Evolutionary conservation across 202 grass and related monocot species (phyloP), one percentile per base, ranked within the genome.

Genomic region (Thinopyrum obtusiflorum): DNA sequence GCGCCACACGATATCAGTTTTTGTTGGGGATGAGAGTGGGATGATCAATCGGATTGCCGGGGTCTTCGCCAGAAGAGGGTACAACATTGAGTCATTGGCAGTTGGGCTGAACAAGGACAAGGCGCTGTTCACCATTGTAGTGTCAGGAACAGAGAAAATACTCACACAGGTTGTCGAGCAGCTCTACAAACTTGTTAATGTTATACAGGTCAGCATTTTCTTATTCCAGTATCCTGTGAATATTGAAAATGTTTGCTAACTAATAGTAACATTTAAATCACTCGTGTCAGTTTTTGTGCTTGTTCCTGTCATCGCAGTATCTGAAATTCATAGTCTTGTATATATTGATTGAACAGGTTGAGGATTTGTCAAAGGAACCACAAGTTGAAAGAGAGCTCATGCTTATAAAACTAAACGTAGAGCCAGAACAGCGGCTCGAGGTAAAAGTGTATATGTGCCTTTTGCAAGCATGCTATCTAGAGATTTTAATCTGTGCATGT

Each of bases 11-110:
- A 44, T 96, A 44, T 96, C 94, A 26, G 94, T 96, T 62, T 93
- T 96, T 61, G 94, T 96, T 76, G 94, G 91, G 51, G 91, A 96
- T 86, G 91, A 96, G 83, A 93, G 84, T 76, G 94, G 94, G 57
- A 93, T 96, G 86, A 93, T 96, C 83, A 93, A 93, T 81, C 91
- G 94, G 63, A 96, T 96, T 69, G 91, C 93, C 23, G 93, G 93
- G 4, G 86, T 96, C 33, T 96, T 96, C 83, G 88, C 91, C 36
- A 93, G 93, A 83, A 89, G 93, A 87, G 91, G 93, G 80, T 96
- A 93, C 74, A 96, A 96, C 63, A 96, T 96, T 1, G 91, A 96
- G 82, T 96, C 93, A 7, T 88, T 96, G 86, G 91, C 93, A 14
- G 93, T 96, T 78, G 93, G 93, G 35, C 89, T 93, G 42, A 96